Conservation (phyloP, 148 eudicot genomes). For the Camellia granthamiana region DNA sequence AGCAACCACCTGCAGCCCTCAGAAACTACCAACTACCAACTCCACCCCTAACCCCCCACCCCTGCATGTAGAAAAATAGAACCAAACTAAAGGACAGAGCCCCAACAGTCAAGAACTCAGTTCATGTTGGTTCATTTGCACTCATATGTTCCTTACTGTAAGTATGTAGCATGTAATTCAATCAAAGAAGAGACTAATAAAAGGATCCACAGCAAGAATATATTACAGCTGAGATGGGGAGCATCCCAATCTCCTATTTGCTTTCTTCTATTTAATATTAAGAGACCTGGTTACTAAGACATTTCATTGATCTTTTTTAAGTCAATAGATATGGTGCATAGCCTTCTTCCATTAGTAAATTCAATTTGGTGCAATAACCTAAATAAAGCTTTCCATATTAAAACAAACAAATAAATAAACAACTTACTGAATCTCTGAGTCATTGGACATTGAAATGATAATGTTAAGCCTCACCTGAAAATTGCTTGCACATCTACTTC, state of each 20-base stretch:
- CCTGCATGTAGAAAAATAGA: not conserved
- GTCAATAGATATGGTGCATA: not conserved
- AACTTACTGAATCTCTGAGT: not conserved
- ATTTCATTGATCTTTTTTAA: not conserved
- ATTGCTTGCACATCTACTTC: conserved; percentile 77
- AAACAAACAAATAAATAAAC: not conserved
- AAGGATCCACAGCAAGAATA: not conserved
- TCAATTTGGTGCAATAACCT: not conserved
- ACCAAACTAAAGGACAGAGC: not conserved
- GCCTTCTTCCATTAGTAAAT: not conserved
- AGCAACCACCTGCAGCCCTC: too few relatives aligned
- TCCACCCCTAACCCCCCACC: too few relatives aligned
- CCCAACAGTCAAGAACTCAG: not conserved
- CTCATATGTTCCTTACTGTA: not conserved
- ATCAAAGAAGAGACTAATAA: not conserved
- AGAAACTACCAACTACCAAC: too few relatives aligned
- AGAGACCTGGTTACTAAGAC: not conserved
- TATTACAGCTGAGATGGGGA: not conserved
- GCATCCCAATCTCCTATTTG: not conserved
- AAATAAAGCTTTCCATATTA: not conserved
- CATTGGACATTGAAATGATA: not conserved
- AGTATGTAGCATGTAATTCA: not conserved
- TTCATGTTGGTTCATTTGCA: not conserved
- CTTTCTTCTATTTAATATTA: not conserved
- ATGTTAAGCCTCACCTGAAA: conserved; percentile 54